These are phyloP conservation scores for Lactarius vividus DNA, from an alignment of 768 basidiomycete genomes.

Conservation along the genomic window DNA sequence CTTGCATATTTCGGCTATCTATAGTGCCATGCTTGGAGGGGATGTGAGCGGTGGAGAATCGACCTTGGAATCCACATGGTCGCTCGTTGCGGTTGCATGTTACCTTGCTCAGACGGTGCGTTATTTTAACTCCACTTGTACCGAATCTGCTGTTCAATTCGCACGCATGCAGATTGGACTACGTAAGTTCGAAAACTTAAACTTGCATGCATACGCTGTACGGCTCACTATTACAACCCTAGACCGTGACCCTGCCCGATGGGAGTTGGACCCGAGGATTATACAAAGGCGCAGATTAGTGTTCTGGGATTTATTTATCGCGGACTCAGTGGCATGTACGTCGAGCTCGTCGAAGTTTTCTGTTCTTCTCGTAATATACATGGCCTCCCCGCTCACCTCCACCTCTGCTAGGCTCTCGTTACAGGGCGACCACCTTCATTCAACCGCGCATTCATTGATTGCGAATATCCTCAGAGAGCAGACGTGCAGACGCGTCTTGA, in stretches of 20 bases:
- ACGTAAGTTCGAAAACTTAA: conserved; percentile 46
- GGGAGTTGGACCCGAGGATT: conserved; percentile 46
- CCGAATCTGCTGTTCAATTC: conserved; percentile 1
- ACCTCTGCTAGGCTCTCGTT: no score
- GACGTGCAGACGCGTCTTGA: no score
- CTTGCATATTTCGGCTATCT: conserved; percentile 67
- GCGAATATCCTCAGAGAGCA: no score
- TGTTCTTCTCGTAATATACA: not conserved
- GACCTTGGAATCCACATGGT: conserved; percentile 73
- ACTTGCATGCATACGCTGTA: not conserved
- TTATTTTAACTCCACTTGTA: conserved; percentile 21
- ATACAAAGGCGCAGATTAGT: conserved; percentile 63
- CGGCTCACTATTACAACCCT: conserved; percentile 14
- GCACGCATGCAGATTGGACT: conserved; percentile 53
- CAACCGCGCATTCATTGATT: no score
- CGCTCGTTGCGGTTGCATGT: conserved; percentile 58
- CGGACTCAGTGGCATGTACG: conserved; percentile 67
- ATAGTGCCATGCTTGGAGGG: conserved; percentile 66
- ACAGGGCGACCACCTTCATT: no score
- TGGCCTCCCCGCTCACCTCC: not conserved
- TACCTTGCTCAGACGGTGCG: conserved; percentile 65
- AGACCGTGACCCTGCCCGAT: conserved; percentile 67
- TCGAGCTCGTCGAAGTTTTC: conserved; percentile 9
- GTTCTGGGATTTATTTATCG: conserved; percentile 79
- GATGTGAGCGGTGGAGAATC: conserved; percentile 55